Conservation (phyloP, 2,329 filamentous ascomycete genomes). For the Stachybotrys elegans region DNA sequence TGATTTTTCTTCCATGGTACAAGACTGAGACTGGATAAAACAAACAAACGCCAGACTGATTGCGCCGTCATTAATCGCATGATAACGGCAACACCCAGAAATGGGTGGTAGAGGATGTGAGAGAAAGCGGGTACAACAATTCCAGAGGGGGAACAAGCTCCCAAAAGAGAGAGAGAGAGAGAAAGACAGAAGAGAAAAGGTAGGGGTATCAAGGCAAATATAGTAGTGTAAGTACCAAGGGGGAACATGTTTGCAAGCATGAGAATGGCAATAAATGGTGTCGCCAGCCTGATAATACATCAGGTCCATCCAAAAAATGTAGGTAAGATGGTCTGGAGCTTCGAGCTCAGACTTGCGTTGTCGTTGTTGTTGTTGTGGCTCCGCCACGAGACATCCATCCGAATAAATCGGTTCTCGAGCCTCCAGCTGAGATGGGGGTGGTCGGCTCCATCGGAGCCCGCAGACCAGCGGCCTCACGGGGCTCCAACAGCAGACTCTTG, state of each 20-base stretch:
- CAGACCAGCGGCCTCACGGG: constrained; percentile 48
- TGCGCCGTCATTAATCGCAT: no score
- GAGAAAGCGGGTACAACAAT: no score
- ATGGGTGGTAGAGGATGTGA: no score
- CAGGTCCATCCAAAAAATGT: no score
- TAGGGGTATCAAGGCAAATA: constrained; percentile 31
- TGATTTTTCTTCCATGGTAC: no score
- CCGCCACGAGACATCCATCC: constrained; percentile 48
- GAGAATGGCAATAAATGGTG: constrained; percentile 6
- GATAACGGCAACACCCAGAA: no score
- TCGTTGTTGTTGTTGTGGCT: constrained; percentile 20
- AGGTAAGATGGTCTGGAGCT: no score
- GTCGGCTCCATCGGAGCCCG: constrained; percentile 27
- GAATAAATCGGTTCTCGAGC: constrained; percentile 37
- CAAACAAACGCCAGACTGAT: no score
- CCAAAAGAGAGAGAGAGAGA: not conserved
- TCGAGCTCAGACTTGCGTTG: constrained; percentile 13
- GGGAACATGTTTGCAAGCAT: constrained; percentile 23
- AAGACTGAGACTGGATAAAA: no score
- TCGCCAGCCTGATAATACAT: no score
- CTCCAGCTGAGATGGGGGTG: constrained; percentile 22
- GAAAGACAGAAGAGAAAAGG: constrained; percentile 16
- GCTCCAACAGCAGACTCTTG: constrained; percentile 79
- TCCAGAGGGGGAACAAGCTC: not conserved
- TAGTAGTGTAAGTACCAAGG: constrained; percentile 25